Base-by-base conservation (phyloP, 306 rosid genomes). In the Prunus mongolica region DNA sequence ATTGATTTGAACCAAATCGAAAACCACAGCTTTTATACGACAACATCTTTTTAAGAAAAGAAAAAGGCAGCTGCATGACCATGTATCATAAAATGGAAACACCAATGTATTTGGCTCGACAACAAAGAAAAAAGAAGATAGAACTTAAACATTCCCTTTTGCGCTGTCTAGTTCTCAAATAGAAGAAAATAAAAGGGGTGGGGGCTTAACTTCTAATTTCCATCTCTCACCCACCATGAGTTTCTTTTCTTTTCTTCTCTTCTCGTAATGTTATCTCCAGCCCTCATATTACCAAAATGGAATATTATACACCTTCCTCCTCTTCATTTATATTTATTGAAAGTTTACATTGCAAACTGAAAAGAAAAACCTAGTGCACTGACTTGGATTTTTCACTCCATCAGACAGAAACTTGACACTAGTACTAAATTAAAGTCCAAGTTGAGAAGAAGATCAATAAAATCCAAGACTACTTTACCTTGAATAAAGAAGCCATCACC, bases 401-500 rank as follows among this genome's bases (percentile, higher is more conserved):
- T 1, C 52, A 47, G 0, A 47, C 52, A 47, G 15, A 47, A 47
- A 41, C 19, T 51, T 67, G 57, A 25, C 50, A 13, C 27, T 38
- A 22, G 47, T 25, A 11, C 4, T 24, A 60, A 68, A 24, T 47
- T 24, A 8, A 68, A 25, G 30, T 3, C 30, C 10, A 5, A 12
- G 32, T 20, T 10, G 57, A 44, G 32, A 30, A 6, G 50, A 12
- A 27, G 56, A 50, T 8, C 19, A 2, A 45, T 7, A 51, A 30
- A 55, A 1, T n/a, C 5, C 54, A 15, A 47, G 58, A 60, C 18
- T 24, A 3, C 50, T 25, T 75, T 66, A 79, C 93, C 93, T 85
- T 89, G 81, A 89, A 89, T 30, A 89, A 72, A 27, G 79, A 85
- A 73, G 93, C 93, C 93, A 89, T 89, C 41, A 54, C 66, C 4